Evolutionary conservation across 2,329 filamentous ascomycete species (phyloP), one percentile per base, ranked within the genome.

Genomic region (Aspergillus clavatus): DNA sequence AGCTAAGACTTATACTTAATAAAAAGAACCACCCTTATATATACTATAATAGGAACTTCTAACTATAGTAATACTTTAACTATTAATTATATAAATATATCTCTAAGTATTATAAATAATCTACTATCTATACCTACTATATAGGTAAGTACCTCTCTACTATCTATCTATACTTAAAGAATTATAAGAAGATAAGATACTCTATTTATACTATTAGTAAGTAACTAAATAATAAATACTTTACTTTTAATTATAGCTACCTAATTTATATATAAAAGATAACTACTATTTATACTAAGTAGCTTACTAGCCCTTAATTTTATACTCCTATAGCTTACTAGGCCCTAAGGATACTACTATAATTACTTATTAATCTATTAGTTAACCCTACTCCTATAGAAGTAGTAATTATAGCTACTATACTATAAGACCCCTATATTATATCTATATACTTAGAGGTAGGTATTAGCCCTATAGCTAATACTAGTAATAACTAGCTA

Each of bases 51-150:
- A 14, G 29, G 11, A 31, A 19, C 21, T 28, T 29, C 7, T 6
- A 7, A 7, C 26, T 41, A 7, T n/a, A 41, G 26, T 21, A 41
- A 11, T 41, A n/a, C 39, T 41, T 22, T 18, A 41, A 41, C 39
- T 41, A 18, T 19, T 21, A 41, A 21, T 18, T n/a, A 33, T 41
- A 41, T 26, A 10, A 18, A 16, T 21, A 41, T 21, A 41, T 41
- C 19, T 26, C 39, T 19, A 8, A 19, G 29, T 7, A 41, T 18
- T 41, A 21, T 21, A 41, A 41, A 27, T 7, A n/a, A 14, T 27
- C 26, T 14, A 31, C 39, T 19, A n/a, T n/a, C 18, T 33, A 21
- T 6, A 14, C 26, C 14, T 41, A 41, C 26, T 41, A 11, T 7
- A 18, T 21, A 7, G n/a, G 22, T 14, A 23, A 16, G 12, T 21